Evolutionary conservation across 306 rosid species (phyloP).

Genomic region (Vicia sativa): DNA sequence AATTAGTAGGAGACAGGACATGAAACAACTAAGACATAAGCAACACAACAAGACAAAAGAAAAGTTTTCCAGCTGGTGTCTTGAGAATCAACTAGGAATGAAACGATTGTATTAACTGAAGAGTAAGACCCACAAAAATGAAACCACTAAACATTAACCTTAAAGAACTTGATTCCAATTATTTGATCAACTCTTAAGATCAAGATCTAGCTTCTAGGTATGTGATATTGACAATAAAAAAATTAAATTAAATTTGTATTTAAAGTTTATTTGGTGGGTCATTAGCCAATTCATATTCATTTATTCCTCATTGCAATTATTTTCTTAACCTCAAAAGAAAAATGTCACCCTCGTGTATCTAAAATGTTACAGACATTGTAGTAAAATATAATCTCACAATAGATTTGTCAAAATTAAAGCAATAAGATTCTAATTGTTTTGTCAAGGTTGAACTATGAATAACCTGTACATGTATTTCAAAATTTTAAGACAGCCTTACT

Average conservation of each 20-base stretch:
- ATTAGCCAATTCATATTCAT: constrained; percentile 10
- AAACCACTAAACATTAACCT: constrained; percentile 21
- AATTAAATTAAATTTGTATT: neutral
- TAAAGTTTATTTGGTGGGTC: constrained; percentile 11
- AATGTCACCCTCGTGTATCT: too few relatives aligned
- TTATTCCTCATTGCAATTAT: constrained; percentile 21
- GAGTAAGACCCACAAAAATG: constrained; percentile 34
- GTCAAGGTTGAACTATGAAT: too few relatives aligned
- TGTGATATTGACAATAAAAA: constrained; percentile 29
- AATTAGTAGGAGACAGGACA: neutral
- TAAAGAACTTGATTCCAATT: constrained; percentile 30
- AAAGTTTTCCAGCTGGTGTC: constrained; percentile 29
- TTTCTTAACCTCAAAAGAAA: neutral
- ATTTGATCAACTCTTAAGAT: constrained; percentile 19
- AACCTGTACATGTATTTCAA: too few relatives aligned
- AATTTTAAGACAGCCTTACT: too few relatives aligned
- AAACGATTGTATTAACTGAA: constrained; percentile 1
- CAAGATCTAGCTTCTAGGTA: constrained; percentile 23
- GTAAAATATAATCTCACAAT: too few relatives aligned
- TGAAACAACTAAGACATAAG: constrained; percentile 14
- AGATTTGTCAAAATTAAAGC: too few relatives aligned
- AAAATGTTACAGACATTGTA: too few relatives aligned
- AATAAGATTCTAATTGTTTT: too few relatives aligned
- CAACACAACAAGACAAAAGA: constrained; percentile 24
- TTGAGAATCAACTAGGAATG: constrained; percentile 38